Percentiles rank a stretch among this genome's conserved stretches.
Evolutionary conservation across 768 basidiomycete genomes (phyloP).

Genomic region (Suillus alpinus): DNA sequence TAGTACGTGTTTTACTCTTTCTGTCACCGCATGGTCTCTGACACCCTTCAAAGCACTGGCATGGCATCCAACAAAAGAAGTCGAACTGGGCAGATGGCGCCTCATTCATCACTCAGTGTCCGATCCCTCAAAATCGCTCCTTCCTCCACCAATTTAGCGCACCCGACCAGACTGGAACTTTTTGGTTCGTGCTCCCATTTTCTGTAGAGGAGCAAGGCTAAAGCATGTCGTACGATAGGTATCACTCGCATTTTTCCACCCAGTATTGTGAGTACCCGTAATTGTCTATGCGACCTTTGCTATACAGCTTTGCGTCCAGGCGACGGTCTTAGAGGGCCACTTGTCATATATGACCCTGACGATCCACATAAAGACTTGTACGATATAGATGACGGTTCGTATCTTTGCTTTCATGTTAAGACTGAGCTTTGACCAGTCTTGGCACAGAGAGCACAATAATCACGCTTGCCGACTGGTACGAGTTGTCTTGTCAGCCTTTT

Average conservation of each 20-base stretch:
- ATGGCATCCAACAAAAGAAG: constrained; percentile 32
- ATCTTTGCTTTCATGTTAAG: not conserved
- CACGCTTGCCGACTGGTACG: constrained; percentile 45
- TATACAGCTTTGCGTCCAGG: not conserved
- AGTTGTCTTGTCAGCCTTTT: not conserved
- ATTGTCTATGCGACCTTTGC: constrained; percentile 8
- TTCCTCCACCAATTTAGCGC: constrained; percentile 43
- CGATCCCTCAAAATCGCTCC: constrained; percentile 35
- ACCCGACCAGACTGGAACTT: constrained; percentile 41
- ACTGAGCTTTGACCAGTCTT: not conserved
- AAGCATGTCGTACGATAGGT: constrained; percentile 17
- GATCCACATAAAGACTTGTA: constrained; percentile 42
- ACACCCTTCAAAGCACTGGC: constrained; percentile 28
- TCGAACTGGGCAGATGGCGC: constrained; percentile 38
- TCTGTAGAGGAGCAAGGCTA: not conserved
- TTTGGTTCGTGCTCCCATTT: constrained; percentile 27
- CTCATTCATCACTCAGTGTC: constrained; percentile 45
- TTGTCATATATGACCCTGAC: constrained; percentile 45
- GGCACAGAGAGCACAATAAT: constrained; percentile 39
- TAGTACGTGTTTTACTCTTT: constrained; percentile 27
- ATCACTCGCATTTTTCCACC: constrained; percentile 39
- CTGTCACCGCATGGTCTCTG: not conserved
- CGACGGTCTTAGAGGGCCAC: constrained; percentile 40
- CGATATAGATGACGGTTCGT: constrained; percentile 45
- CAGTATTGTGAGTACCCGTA: constrained; percentile 38